Conservation (phyloP, 1,139 yeast species). For the Candida glucosophila region DNA sequence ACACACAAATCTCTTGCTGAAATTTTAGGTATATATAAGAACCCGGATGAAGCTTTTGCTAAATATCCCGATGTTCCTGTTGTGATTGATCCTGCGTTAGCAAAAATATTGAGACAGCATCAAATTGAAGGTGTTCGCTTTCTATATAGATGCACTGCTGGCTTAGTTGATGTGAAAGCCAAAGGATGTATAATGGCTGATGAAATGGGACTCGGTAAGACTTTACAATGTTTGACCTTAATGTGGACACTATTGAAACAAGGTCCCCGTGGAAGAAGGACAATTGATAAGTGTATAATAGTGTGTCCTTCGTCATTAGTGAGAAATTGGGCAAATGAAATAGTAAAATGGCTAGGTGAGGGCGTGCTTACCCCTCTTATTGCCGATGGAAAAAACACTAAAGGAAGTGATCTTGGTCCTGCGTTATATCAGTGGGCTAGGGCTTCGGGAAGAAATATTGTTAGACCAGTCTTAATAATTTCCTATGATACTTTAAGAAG, state of each 20-base stretch:
- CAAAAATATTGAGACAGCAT: constrained; percentile 87
- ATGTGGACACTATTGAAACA: constrained; percentile 92
- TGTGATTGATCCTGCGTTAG: constrained; percentile 83
- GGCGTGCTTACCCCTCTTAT: constrained; percentile 85
- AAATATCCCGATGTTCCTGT: constrained; percentile 85
- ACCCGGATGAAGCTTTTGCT: constrained; percentile 39
- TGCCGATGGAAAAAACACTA: constrained; percentile 79
- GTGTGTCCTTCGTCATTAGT: constrained; percentile 96
- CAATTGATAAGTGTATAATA: constrained; percentile 84
- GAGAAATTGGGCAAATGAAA: constrained; percentile 95
- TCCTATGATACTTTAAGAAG: constrained; percentile 90
- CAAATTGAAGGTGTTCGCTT: constrained; percentile 95
- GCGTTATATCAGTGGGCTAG: constrained; percentile 81
- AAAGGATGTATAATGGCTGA: constrained; percentile 99
- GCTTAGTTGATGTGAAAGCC: constrained; percentile 77
- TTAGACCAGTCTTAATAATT: constrained; percentile 89
- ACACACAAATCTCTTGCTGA: constrained; percentile 68
- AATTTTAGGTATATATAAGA: constrained; percentile 60
- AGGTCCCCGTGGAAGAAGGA: constrained; percentile 79
- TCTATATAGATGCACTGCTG: constrained; percentile 83
- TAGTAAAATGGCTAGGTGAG: constrained; percentile 91
- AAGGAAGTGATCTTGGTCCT: constrained; percentile 55
- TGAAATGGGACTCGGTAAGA: constrained; percentile 97
- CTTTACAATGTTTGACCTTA: constrained; percentile 83
- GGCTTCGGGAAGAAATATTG: constrained; percentile 82